A percentile compares a stretch with the other conserved stretches of the same genome.
Evolutionary conservation across 495 filamentous ascomycete genomes (phyloP).

Genomic region (Daldinia caldariorum): DNA sequence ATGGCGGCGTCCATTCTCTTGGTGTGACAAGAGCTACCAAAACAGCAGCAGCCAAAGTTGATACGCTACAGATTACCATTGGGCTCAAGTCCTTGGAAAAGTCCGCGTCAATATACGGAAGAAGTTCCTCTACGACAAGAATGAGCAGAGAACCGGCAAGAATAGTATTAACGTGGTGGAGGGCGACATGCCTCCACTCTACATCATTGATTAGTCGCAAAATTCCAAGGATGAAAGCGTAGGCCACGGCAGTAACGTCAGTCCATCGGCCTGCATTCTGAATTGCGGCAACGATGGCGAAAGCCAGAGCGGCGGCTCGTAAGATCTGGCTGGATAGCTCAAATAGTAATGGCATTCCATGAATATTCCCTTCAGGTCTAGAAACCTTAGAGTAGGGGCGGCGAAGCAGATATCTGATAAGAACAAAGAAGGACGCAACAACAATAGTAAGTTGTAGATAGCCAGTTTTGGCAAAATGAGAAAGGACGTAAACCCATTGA

Average conservation of each 20-base stretch:
- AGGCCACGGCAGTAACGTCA: conserved; percentile 43
- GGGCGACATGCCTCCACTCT: conserved; percentile 51
- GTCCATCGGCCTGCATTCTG: conserved; percentile 41
- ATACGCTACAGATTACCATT: conserved; percentile 41
- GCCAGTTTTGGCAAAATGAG: conserved; percentile 42
- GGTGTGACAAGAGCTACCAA: conserved; percentile 50
- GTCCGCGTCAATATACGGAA: conserved; percentile 47
- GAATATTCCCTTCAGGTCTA: conserved; percentile 40
- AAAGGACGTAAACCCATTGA: conserved; percentile 44
- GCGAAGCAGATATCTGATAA: conserved; percentile 43
- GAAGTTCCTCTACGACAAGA: conserved; percentile 42
- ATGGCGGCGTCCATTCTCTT: conserved; percentile 53
- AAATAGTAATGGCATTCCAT: conserved; percentile 44
- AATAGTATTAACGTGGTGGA: conserved; percentile 54
- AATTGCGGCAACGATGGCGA: conserved; percentile 42
- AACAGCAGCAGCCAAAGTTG: conserved; percentile 44
- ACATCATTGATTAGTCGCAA: conserved; percentile 47
- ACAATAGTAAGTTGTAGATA: conserved; percentile 46
- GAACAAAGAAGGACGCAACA: conserved; percentile 41
- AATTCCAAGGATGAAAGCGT: conserved; percentile 52
- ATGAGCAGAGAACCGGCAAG: conserved; percentile 44
- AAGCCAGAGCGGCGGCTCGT: conserved; percentile 46
- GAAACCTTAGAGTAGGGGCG: conserved; percentile 40
- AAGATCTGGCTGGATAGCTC: conserved; percentile 50
- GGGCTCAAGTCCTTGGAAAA: conserved; percentile 30